Evolutionary conservation across 352 stramenopile genomes (phyloP).

Genomic region (Pythium sukuiense): DNA sequence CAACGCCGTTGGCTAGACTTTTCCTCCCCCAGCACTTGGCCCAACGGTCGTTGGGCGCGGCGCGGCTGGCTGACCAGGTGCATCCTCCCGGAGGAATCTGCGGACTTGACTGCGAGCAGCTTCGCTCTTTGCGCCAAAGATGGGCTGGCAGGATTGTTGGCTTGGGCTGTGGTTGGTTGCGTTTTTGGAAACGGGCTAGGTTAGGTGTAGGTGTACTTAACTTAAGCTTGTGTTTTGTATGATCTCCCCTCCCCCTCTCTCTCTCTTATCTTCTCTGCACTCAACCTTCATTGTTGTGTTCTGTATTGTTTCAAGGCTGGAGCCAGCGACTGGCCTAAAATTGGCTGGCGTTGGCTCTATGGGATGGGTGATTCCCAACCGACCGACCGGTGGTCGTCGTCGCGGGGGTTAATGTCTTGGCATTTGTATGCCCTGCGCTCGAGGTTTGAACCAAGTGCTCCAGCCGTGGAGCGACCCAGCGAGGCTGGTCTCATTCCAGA

Average conservation of each 20-base stretch:
- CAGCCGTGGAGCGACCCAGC: not conserved
- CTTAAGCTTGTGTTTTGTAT: slow-evolving; percentile 16
- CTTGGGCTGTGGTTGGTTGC: slow-evolving; percentile 26
- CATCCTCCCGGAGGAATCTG: not conserved
- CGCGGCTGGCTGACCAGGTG: not conserved
- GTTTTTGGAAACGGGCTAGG: slow-evolving; percentile 19
- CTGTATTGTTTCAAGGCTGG: slow-evolving; percentile 23
- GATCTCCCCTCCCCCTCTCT: not conserved
- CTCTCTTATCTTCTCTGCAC: not conserved
- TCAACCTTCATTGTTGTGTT: slow-evolving; percentile 23
- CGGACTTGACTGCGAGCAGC: not conserved
- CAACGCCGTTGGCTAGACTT: too few relatives aligned
- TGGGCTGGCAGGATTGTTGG: slow-evolving; percentile 4
- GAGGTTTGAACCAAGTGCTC: slow-evolving; percentile 13
- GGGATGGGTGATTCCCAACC: slow-evolving; percentile 13
- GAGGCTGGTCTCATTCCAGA: slow-evolving; percentile 17
- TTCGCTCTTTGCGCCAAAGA: not conserved
- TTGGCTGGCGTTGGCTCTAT: slow-evolving; percentile 8
- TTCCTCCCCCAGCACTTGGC: too few relatives aligned
- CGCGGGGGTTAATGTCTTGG: slow-evolving; percentile 20
- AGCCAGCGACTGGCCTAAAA: not conserved
- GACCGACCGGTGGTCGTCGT: slow-evolving; percentile 33
- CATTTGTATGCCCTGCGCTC: slow-evolving; percentile 18
- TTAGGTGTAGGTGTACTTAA: slow-evolving; percentile 23
- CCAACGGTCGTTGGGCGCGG: too few relatives aligned